These are phyloP conservation scores for Rhizodiscina lignyota DNA, from an alignment of 495 filamentous ascomycete genomes.

Conservation along the genomic window DNA sequence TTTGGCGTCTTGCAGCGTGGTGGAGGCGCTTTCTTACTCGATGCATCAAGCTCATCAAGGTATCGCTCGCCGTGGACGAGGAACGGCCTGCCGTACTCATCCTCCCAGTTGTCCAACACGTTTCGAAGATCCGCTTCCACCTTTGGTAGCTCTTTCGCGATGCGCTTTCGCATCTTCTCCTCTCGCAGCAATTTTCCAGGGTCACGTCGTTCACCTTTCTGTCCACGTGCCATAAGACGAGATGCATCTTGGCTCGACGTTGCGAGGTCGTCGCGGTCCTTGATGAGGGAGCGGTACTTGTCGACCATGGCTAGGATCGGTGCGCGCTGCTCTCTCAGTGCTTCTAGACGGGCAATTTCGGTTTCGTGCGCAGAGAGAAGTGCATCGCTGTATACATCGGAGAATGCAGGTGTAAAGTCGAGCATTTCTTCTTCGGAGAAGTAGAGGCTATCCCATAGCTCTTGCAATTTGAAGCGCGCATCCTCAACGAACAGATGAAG, in stretches of 20 bases:
- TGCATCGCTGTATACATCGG: constrained; percentile 72
- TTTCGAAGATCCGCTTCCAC: constrained; percentile 68
- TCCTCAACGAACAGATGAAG: constrained; percentile 92
- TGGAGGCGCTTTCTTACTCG: constrained; percentile 32
- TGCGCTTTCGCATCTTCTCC: constrained; percentile 96
- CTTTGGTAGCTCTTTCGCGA: constrained; percentile 88
- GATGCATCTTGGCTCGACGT: constrained; percentile 86
- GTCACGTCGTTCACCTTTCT: constrained; percentile 81
- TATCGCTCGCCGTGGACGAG: constrained; percentile 84
- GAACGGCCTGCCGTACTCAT: constrained; percentile 86
- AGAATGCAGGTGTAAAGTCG: constrained; percentile 83
- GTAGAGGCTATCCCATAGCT: constrained; percentile 86
- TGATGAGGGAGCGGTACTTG: constrained; percentile 64
- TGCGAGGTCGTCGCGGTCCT: constrained; percentile 76
- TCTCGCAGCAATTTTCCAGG: constrained; percentile 88
- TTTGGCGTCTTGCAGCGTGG: constrained; percentile 70
- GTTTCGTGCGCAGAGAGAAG: constrained; percentile 77
- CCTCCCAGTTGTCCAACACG: constrained; percentile 73
- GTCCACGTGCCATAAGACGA: constrained; percentile 71
- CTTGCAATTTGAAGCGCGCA: constrained; percentile 72
- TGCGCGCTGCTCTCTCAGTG: constrained; percentile 71
- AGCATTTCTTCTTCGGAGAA: constrained; percentile 97
- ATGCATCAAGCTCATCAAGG: constrained; percentile 50
- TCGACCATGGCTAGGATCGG: constrained; percentile 71
- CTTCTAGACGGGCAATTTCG: constrained; percentile 69